Base-by-base conservation (phyloP, 108 stramenopile genomes). In the Conticribra weissflogii region DNA sequence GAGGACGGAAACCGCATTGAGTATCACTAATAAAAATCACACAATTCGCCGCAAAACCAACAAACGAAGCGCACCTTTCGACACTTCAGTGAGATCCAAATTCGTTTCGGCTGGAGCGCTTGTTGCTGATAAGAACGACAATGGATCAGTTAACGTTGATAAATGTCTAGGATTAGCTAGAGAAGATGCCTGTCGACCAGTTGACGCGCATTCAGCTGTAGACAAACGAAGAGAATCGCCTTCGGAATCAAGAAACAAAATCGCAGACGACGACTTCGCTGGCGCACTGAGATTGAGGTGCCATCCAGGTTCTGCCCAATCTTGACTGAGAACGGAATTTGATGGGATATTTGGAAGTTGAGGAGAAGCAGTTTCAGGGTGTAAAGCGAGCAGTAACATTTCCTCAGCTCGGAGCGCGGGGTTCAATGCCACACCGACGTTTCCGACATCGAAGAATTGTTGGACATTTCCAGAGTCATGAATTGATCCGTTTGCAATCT, bases 261-360 rank as follows among this genome's bases (percentile, higher is more conserved):
- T 67, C 34, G 74, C 67, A 62, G 25, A 59, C 17, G 65, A 45
- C 52, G 29, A 33, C 15, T 34, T 44, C 1, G 17, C 31, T 24
- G 74, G 60, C 1, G 60, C 31, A 27, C 59, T 58, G 1, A 76
- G 45, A 44, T 59, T 68, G 23, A 76, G 21, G 19, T 63, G 66
- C 74, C 74, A 76, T 3, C 74, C 74, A 44, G 74, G 74, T 54
- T 76, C 74, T 30, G 68, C 59, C 68, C 68, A 69, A 31, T 32
- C 24, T 31, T 28, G 56, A 52, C 27, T 50, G 48, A 28, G 46
- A 17, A 47, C 8, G 21, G 58, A 19, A 16, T 45, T 34, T 15
- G n/a, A 23, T 33, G 59, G 64, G 33, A 59, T 47, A 32, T 34
- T 27, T 21, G 74, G 23, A 48, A 62, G 58, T 29, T 51, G 34